Evolutionary conservation across 2,329 filamentous ascomycete species (phyloP), one percentile per base, ranked within the genome.

Genomic region (Stachybotrys echinatus): DNA sequence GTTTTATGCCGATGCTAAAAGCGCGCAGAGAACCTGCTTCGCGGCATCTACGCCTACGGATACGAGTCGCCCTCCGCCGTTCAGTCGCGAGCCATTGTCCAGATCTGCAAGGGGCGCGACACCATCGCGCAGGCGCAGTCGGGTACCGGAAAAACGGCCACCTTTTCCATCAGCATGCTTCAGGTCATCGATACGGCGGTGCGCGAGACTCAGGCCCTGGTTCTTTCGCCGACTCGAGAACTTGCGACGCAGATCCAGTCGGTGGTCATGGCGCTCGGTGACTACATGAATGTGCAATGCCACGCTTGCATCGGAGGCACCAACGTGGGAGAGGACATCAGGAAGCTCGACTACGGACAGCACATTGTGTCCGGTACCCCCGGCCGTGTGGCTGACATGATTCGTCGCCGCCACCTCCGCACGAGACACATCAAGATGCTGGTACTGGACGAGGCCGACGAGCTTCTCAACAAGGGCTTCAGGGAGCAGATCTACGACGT

Each of bases 251-350:
- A 99, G 74, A 99, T 99, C 57, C 94, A 99, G 74, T 96, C 90
- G 34, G 94, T 99, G 52, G 88, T 99, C 60, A 95, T 97, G 85
- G 94, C 94, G n/a, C 83, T 99, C n/a, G 94, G 94, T 58, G 94
- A 99, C 72, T 99, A 96, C 78, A 97, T 99, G 94, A 96, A 96
- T 66, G 90, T 99, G 4, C 92, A 99, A 73, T 99, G 94, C 74
- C 94, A 99, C 64, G 92, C 94, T 52, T 99, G 94, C 72, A 97
- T 99, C 63, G 94, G 94, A 59, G 94, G 94, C 53, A 99, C 94
- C 58, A 97, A 96, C 65, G 92, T 99, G 37, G 91, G 94, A 61
- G 94, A 97, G 68, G 94, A 99, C 66, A 99, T 99, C 61, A 87
- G 89, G 69, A 95, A 95, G 74, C 88, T 99, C 54, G 91, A 97